A percentile compares a stretch with the other conserved stretches of the same genome.
Evolutionary conservation across 768 basidiomycete species (phyloP).

Genomic region (Fistulinella prunicolor): DNA sequence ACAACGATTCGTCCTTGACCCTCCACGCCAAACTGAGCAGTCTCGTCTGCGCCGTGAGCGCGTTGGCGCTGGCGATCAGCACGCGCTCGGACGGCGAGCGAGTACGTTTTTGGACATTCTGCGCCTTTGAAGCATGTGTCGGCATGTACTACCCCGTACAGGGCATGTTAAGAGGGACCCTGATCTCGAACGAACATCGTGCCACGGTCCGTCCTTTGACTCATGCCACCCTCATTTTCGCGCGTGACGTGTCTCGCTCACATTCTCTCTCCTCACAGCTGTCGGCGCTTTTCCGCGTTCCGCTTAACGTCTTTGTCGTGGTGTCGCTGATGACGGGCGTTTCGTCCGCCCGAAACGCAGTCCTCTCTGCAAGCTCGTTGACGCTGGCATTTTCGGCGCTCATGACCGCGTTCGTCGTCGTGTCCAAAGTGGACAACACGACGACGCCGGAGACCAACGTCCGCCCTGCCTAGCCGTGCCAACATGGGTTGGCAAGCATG

Average conservation of each 20-base stretch:
- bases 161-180: slow-evolving; percentile 63
- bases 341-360: slow-evolving; percentile 57
- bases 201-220: slow-evolving; percentile 54
- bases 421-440: slow-evolving; percentile 32
- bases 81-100: slow-evolving; percentile 44
- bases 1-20: slow-evolving; percentile 41
- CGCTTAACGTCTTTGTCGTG: slow-evolving; percentile 72
- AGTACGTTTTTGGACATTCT: slow-evolving; percentile 69
- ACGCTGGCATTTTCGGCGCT: slow-evolving; percentile 59
- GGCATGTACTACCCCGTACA: slow-evolving; percentile 81
- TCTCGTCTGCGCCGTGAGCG: slow-evolving; percentile 56
- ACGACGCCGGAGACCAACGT: slow-evolving; percentile 16
- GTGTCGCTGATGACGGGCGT: slow-evolving; percentile 67
- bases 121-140: slow-evolving; percentile 71
- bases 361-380: slow-evolving; percentile 55
- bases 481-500: no score
- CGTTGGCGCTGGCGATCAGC: slow-evolving; percentile 52
- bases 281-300: slow-evolving; percentile 70
- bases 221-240: no score
- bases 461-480: slow-evolving; percentile 16
- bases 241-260: background rate
- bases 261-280: slow-evolving; percentile 38
- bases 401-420: slow-evolving; percentile 51
- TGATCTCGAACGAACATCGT: slow-evolving; percentile 69
- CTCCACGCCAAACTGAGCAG: slow-evolving; percentile 68